These are phyloP conservation scores for Phytophthora podocarpi DNA, from an alignment of 352 stramenopile species.

Conservation along the genomic window DNA sequence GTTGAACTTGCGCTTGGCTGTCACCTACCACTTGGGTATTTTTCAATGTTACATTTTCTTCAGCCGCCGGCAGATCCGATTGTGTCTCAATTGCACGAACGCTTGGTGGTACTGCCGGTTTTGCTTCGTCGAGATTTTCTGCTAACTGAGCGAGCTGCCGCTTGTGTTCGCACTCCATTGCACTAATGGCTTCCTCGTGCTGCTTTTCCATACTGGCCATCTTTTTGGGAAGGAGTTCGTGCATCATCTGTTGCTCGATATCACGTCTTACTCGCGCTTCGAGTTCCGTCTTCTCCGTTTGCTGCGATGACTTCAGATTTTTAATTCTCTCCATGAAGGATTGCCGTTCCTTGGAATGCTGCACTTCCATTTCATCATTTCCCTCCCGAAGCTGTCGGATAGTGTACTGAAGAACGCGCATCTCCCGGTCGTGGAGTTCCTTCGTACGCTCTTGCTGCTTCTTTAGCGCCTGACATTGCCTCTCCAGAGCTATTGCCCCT, in stretches of 20 bases:
- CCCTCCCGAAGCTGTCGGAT: conserved; percentile 21
- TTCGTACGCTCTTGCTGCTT: conserved; percentile 32
- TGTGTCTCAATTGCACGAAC: conserved; percentile 19
- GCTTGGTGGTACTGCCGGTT: neutral
- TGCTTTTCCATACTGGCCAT: conserved; percentile 11
- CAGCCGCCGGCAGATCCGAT: conserved; percentile 12
- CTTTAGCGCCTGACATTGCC: conserved; percentile 25
- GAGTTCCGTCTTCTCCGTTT: conserved; percentile 7
- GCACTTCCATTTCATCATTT: conserved; percentile 11
- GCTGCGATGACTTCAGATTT: conserved; percentile 3
- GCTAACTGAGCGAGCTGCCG: conserved; percentile 27
- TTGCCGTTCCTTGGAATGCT: conserved; percentile 16
- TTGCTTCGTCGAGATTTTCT: conserved; percentile 18
- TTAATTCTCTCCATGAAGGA: conserved; percentile 7
- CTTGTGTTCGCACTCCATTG: conserved; percentile 30
- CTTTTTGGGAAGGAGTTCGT: conserved; percentile 11
- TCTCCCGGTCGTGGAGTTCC: conserved; percentile 32
- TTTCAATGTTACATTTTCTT: neutral
- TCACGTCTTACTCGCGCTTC: conserved; percentile 17
- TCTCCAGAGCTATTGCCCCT: conserved; percentile 21
- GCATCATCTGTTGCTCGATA: conserved; percentile 11
- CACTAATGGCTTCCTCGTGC: conserved; percentile 22
- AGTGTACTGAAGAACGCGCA: conserved; percentile 24
- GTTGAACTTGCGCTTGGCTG: conserved; percentile 24
- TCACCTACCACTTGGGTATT: neutral